These are phyloP conservation scores for Veloporphyrellus conicus DNA, from an alignment of 1,284 basidiomycete species.

Conservation along the genomic window DNA sequence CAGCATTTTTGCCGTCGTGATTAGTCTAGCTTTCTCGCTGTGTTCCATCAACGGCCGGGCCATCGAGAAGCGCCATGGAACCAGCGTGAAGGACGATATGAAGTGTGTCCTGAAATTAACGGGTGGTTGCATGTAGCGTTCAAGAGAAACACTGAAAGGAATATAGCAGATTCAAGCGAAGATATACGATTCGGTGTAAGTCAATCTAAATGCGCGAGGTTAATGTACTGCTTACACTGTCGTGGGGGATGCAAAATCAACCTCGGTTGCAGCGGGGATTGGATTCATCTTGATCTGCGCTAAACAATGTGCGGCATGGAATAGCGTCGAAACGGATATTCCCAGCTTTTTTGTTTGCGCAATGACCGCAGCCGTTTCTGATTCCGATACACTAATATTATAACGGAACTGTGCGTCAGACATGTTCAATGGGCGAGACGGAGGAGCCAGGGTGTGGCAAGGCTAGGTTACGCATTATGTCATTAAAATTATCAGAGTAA, in stretches of 20 bases:
- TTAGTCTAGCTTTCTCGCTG: slow-evolving; percentile 14
- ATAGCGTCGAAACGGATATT: slow-evolving; percentile 15
- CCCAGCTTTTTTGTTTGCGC: slow-evolving; percentile 14
- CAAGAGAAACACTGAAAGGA: slow-evolving; percentile 15
- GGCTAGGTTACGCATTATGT: slow-evolving; percentile 5
- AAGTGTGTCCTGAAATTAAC: slow-evolving; percentile 19
- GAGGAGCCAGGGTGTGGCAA: slow-evolving; percentile 12
- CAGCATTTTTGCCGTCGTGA: slow-evolving; percentile 10
- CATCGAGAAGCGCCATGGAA: slow-evolving; percentile 23
- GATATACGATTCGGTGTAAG: neutral
- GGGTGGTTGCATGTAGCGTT: slow-evolving; percentile 21
- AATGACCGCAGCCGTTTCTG: slow-evolving; percentile 13
- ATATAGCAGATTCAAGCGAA: neutral
- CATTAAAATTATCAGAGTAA: too few relatives aligned
- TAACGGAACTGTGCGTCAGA: slow-evolving; percentile 14
- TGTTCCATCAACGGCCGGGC: slow-evolving; percentile 3
- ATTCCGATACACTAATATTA: slow-evolving; percentile 2
- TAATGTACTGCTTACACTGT: slow-evolving; percentile 11
- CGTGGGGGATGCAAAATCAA: slow-evolving; percentile 15
- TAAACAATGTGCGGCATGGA: slow-evolving; percentile 21
- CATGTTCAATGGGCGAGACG: slow-evolving; percentile 9
- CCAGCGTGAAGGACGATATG: slow-evolving; percentile 10
- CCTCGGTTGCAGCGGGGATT: slow-evolving; percentile 11
- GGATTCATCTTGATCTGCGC: slow-evolving; percentile 25
- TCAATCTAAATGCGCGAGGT: too few relatives aligned